Conservation (phyloP, 1,139 yeast genomes). For the Pneumocystis murina region DNA sequence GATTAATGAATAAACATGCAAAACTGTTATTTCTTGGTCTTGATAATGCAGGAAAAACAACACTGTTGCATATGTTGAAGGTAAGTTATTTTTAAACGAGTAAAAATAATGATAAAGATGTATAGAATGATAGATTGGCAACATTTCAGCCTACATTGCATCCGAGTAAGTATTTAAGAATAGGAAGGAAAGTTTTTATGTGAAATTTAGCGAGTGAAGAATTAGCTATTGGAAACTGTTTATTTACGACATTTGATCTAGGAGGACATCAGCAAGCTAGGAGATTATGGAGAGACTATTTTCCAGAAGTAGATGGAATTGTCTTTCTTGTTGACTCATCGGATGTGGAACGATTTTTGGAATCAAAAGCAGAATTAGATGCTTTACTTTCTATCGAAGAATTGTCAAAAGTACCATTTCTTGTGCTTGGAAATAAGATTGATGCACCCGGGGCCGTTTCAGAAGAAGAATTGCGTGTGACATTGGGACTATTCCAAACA, state of each 20-base stretch:
- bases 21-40: conserved; percentile 87
- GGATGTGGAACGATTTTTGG: conserved; percentile 87
- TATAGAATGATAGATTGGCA: conserved; percentile 81
- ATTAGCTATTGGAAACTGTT: conserved; percentile 86
- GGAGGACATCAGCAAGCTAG: conserved; percentile 99
- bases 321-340: conserved; percentile 96
- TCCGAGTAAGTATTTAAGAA: conserved; percentile 31
- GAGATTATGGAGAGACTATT: conserved; percentile 97
- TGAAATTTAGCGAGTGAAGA: conserved; percentile 62
- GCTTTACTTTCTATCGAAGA: conserved; percentile 86
- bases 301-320: conserved; percentile 97
- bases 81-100: conserved; percentile 12
- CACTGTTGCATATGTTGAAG: conserved; percentile 87
- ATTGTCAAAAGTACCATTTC: conserved; percentile 74
- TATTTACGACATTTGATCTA: conserved; percentile 92
- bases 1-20: conserved; percentile 91
- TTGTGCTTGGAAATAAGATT: conserved; percentile 89
- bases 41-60: conserved; percentile 97
- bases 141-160: conserved; percentile 95
- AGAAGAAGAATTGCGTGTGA: conserved; percentile 85
- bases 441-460: conserved; percentile 89
- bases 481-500: conserved; percentile 73
- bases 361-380: conserved; percentile 87
- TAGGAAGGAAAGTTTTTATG: background rate
- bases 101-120: background rate